A percentile compares a stretch with the other conserved stretches of the same genome.
phyloP scores from a whole-genome alignment of 2,329 filamentous ascomycete species.

The Colletotrichum musicola region DNA sequence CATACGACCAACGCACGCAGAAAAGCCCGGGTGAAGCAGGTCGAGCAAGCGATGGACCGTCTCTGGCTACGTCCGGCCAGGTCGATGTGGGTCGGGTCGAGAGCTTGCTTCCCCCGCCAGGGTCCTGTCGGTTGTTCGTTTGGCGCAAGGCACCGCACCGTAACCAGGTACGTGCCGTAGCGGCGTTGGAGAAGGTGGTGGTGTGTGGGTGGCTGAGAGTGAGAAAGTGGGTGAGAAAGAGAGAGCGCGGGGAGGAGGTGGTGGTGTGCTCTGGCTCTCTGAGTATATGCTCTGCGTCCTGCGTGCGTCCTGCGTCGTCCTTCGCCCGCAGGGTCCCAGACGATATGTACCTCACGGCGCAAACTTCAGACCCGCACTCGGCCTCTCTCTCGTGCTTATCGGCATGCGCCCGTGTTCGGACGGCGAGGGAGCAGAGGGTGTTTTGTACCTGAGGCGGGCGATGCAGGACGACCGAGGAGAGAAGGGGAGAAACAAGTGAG shows the following conservation, averaged over 20 bases:
- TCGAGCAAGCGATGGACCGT: conserved; percentile 10
- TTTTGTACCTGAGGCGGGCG: neutral
- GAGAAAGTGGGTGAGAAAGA: neutral
- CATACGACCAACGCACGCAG: conserved; percentile 23
- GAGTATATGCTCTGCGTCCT: neutral
- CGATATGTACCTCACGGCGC: conserved; percentile 39
- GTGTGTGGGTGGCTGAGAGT: conserved; percentile 1
- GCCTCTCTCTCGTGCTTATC: conserved; percentile 1
- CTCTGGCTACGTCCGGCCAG: neutral
- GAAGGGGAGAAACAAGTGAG: conserved; percentile 7
- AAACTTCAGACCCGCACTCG: conserved; percentile 14
- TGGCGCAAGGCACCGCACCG: conserved; percentile 13
- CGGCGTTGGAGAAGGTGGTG: neutral
- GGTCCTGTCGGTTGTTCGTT: conserved; percentile 18
- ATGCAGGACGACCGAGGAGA: conserved; percentile 7
- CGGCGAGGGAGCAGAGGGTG: neutral
- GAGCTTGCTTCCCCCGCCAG: neutral
- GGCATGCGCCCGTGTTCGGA: conserved; percentile 10
- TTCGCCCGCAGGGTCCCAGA: conserved; percentile 30
- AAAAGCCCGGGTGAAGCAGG: conserved; percentile 7
- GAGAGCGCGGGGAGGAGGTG: neutral
- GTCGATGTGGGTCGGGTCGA: neutral
- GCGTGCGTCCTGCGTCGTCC: conserved; percentile 1
- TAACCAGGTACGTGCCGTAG: conserved; percentile 1
- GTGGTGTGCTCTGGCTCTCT: conserved; percentile 22